Conservation (phyloP, 805 yeast species). For the Kluyveromyces nonfermentans region DNA sequence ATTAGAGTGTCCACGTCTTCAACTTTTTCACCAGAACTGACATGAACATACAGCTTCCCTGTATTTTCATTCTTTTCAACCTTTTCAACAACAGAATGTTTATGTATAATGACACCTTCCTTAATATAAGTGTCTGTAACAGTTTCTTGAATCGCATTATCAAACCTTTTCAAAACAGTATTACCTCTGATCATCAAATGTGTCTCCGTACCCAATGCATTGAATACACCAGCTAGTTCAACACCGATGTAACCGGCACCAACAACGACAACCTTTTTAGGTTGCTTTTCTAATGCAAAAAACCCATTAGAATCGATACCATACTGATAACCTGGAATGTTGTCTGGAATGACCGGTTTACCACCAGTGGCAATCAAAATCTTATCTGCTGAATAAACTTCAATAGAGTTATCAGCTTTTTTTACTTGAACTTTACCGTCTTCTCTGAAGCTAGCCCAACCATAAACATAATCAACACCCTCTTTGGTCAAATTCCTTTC, state of each 20-base stretch:
- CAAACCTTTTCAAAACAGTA: conserved; percentile 82
- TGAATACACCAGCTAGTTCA: conserved; percentile 91
- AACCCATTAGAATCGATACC: conserved; percentile 90
- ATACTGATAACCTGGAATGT: conserved; percentile 68
- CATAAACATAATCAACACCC: conserved; percentile 78
- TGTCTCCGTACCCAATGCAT: conserved; percentile 77
- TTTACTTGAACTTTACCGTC: conserved; percentile 73
- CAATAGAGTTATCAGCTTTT: conserved; percentile 49
- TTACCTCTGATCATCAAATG: conserved; percentile 87
- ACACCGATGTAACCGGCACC: conserved; percentile 98
- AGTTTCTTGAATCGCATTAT: conserved; percentile 65
- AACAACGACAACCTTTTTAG: conserved; percentile 85
- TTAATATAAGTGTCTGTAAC: conserved; percentile 73
- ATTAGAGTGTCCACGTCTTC: conserved; percentile 74
- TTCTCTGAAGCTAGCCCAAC: conserved; percentile 71
- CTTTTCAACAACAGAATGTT: conserved; percentile 42
- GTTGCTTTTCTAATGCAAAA: conserved; percentile 71
- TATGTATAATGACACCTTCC: conserved; percentile 75
- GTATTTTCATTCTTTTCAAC: conserved; percentile 38
- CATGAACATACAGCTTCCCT: conserved; percentile 42
- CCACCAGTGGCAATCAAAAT: conserved; percentile 94
- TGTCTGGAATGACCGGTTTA: conserved; percentile 54
- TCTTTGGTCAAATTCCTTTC: conserved; percentile 80
- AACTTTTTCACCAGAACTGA: conserved; percentile 34
- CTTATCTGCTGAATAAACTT: conserved; percentile 67